A percentile compares a stretch with the other conserved stretches of the same genome.
Conservation (phyloP, 1,139 yeast genomes). For the Yarrowia galli region DNA sequence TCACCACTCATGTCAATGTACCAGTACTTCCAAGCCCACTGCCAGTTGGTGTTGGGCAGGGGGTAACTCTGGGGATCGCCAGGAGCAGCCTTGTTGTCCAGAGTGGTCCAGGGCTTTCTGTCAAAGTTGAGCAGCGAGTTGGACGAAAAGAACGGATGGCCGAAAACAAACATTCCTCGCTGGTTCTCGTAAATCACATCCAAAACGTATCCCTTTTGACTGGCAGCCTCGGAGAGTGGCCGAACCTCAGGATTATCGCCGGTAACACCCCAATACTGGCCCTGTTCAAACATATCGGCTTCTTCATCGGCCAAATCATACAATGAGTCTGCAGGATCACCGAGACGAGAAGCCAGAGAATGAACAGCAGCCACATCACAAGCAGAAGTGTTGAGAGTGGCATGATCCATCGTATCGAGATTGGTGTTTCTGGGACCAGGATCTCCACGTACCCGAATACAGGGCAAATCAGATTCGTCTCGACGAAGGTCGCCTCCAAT, state of each 20-base stretch:
- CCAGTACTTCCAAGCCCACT: slow-evolving; percentile 78
- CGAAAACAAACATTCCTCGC: slow-evolving; percentile 70
- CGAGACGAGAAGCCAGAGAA: slow-evolving; percentile 1
- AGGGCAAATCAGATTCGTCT: background rate
- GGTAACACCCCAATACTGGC: slow-evolving; percentile 17
- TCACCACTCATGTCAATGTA: slow-evolving; percentile 73
- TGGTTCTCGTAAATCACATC: slow-evolving; percentile 60
- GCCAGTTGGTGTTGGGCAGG: slow-evolving; percentile 72
- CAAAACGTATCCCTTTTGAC: slow-evolving; percentile 1
- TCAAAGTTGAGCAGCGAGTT: slow-evolving; percentile 55
- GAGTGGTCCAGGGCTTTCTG: slow-evolving; percentile 31
- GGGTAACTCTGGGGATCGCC: slow-evolving; percentile 58
- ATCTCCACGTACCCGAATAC: slow-evolving; percentile 29
- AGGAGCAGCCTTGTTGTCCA: slow-evolving; percentile 46
- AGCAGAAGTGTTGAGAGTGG: slow-evolving; percentile 8
- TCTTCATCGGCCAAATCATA: slow-evolving; percentile 16
- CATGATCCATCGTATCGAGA: slow-evolving; percentile 12
- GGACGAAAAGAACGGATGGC: slow-evolving; percentile 66
- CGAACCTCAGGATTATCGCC: slow-evolving; percentile 25
- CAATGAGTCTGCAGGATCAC: slow-evolving; percentile 4
- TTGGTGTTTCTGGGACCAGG: slow-evolving; percentile 20
- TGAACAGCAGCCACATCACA: slow-evolving; percentile 11
- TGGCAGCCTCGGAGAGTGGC: slow-evolving; percentile 21
- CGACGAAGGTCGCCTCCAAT: slow-evolving; percentile 13
- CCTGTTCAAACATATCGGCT: slow-evolving; percentile 24